These are phyloP conservation scores for Emydomyces testavorans DNA, from an alignment of 2,329 filamentous ascomycete genomes.

Conservation along the genomic window DNA sequence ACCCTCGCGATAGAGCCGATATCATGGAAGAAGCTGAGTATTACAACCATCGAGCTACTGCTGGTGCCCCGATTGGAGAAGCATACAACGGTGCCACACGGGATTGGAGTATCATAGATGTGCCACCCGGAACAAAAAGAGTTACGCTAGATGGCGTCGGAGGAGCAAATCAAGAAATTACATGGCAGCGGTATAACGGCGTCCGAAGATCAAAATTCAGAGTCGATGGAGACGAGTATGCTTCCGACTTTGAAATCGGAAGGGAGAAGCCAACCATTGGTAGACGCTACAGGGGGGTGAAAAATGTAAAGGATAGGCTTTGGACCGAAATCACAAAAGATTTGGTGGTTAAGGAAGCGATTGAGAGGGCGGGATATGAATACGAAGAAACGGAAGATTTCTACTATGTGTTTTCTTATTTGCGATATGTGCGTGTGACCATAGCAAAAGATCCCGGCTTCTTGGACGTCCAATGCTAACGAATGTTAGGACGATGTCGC, in stretches of 20 bases:
- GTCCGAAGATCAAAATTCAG: constrained; percentile 63
- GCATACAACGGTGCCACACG: constrained; percentile 61
- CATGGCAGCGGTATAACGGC: constrained; percentile 69
- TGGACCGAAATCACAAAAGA: constrained; percentile 98
- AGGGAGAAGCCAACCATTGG: constrained; percentile 30
- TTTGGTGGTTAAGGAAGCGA: constrained; percentile 72
- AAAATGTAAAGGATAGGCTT: constrained; percentile 47
- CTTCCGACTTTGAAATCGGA: constrained; percentile 39
- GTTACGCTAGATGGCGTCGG: constrained; percentile 73
- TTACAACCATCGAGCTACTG: constrained; percentile 56
- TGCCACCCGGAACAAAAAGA: constrained; percentile 69
- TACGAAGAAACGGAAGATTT: constrained; percentile 83
- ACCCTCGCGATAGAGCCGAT: constrained; percentile 32
- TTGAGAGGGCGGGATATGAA: constrained; percentile 71
- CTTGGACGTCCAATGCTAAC: not conserved
- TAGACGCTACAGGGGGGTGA: constrained; percentile 34
- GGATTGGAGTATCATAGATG: constrained; percentile 72
- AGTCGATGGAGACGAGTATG: constrained; percentile 49
- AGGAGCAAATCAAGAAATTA: constrained; percentile 62
- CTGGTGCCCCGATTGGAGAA: constrained; percentile 60
- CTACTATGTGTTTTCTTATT: constrained; percentile 87
- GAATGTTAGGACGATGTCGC: constrained; percentile 65
- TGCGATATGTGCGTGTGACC: constrained; percentile 78
- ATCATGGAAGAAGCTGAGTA: constrained; percentile 47
- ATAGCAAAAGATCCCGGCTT: too few relatives aligned